Base-by-base conservation (phyloP, 2,329 filamentous ascomycete species). In the Penicillium brevicompactum region DNA sequence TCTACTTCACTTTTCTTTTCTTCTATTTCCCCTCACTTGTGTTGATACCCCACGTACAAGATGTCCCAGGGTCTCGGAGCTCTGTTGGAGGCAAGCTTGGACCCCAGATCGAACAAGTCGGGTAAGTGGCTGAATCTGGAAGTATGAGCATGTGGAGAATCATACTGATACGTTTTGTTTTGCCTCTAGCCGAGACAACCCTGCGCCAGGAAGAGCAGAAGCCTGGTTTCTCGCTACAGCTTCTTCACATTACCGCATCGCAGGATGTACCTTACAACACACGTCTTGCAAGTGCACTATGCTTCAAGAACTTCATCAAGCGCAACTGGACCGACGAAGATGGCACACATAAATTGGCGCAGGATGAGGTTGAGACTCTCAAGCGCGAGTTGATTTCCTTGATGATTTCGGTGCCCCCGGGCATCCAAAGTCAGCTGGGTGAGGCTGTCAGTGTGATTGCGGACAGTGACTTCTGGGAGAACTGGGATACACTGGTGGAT, bases 241-340 rank as follows among this genome's bases (percentile, higher is more conserved):
- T 99, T 51, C 88, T 99, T 49, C 92, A 93, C 67, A 95, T 97
- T 70, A 91, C 96, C 67, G 91, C 90, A 61, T 86, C 88, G 63
- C 84, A 87, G 54, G 79, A 83, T 41, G 84, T 89, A 60, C 87
- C 91, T 40, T 77, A 82, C 62, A 93, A 90, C 67, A 94, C 90
- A 58, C 87, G 94, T 59, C 86, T 99, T 41, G 86, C 93, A 6
- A 91, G 90, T 67, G 91, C 94, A 27, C 83, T 99, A 57, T 94
- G 90, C 79, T 99, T 99, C 84, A 99, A 99, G 79, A 99, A 99
- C 80, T 96, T 96, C 75, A 92, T 99, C 70, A 89, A 90, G 75
- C 86, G 89, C 71, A 94, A 92, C 80, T 99, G 95, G 86, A 90
- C 91, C 80, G 91, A 97, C 74, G 93, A 96, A 71, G 90, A 97